Evolutionary conservation across 2,329 filamentous ascomycete genomes (phyloP), one percentile per base, ranked within the genome.

Genomic region (Fusarium sp.): DNA sequence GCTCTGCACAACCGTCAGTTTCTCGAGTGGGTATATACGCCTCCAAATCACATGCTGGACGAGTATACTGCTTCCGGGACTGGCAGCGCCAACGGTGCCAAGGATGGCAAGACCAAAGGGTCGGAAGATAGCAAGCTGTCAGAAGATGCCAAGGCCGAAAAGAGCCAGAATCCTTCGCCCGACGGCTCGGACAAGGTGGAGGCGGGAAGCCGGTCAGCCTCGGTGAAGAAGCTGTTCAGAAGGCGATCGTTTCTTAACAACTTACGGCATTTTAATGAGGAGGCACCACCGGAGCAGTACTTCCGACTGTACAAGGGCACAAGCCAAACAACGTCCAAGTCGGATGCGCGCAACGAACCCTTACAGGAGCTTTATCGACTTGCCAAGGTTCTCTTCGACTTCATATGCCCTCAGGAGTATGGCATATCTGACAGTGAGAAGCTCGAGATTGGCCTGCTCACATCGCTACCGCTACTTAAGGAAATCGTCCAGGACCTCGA

Each of bases 351-450:
- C 7, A 91, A 98, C 12, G 92, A 95, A 72, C 96, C 96, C 66
- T 86, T 99, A 44, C 91, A 96, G 67, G 95, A 99, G 80, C 86
- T 99, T 59, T 99, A 98, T 82, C 94, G 94, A 73, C 86, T 98
- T 48, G 94, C 94, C 60, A 99, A 99, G 82, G 91, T 98, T 12
- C 84, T 99, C 13, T 99, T 99, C 76, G 96, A 99, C 81, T 99
- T 98, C 79, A 97, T 99, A 75, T 97, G 96, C 58, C 96, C 96
- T 1, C 96, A 99, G 76, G 96, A 99, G 81, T 99, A 99, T 77
- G 96, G 96, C 57, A 99, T 99, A 72, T 94, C 93, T 5, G 93
- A 98, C 76, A 92, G 90, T 63, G 96, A 99, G 82, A 99, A 99
- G 85, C 88, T 99, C n/a, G 96, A 99, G 79, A 99, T 99, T 79